These are phyloP conservation scores for Chrysosporium queenslandicum DNA, from an alignment of 2,329 filamentous ascomycete genomes.

Conservation along the genomic window DNA sequence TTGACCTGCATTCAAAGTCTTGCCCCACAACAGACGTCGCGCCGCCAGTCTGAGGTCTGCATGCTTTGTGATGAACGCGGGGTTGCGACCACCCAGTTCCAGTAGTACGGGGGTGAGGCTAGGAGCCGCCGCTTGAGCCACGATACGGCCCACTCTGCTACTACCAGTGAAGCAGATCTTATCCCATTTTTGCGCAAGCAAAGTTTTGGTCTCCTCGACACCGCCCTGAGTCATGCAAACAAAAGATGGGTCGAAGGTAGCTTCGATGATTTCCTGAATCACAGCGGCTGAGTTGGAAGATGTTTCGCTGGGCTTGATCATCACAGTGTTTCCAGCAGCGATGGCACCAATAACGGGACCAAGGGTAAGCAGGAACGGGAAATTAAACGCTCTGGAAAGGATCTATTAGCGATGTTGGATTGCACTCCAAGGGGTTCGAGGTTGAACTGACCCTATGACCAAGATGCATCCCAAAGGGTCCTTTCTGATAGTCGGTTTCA, in stretches of 20 bases:
- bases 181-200: slow-evolving; percentile 87
- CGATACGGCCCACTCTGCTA: slow-evolving; percentile 67
- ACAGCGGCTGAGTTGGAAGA: slow-evolving; percentile 67
- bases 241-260: slow-evolving; percentile 63
- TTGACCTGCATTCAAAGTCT: slow-evolving; percentile 77
- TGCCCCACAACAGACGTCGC: slow-evolving; percentile 77
- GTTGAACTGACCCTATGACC: slow-evolving; percentile 58
- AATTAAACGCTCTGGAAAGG: slow-evolving; percentile 66
- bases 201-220: slow-evolving; percentile 65
- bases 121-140: slow-evolving; percentile 80
- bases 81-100: slow-evolving; percentile 86
- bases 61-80: slow-evolving; percentile 78
- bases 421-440: background rate
- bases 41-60: slow-evolving; percentile 73
- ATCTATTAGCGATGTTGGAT: slow-evolving; percentile 1
- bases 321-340: slow-evolving; percentile 76
- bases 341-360: slow-evolving; percentile 80
- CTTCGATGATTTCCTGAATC: slow-evolving; percentile 65
- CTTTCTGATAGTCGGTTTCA: slow-evolving; percentile 69
- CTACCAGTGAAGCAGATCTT: slow-evolving; percentile 97
- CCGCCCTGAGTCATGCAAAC: slow-evolving; percentile 73
- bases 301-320: slow-evolving; percentile 84
- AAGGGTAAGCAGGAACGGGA: slow-evolving; percentile 71
- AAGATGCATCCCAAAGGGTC: slow-evolving; percentile 77
- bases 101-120: slow-evolving; percentile 78